These are phyloP conservation scores for Sideroxylon spinosum DNA, from an alignment of 179 eudicot species.

Conservation along the genomic window DNA sequence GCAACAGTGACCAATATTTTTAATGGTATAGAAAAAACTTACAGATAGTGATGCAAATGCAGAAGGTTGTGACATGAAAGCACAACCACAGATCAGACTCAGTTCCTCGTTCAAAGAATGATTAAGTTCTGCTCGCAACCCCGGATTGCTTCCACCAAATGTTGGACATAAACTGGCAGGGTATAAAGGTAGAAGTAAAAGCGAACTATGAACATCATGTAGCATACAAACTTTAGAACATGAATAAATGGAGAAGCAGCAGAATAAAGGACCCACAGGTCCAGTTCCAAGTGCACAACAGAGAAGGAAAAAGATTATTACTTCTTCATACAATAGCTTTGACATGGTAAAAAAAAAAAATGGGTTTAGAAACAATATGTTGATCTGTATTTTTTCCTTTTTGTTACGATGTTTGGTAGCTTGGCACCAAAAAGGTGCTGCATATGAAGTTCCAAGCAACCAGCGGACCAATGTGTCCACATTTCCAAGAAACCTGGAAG, in stretches of 20 bases:
- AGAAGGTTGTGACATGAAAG: constrained; percentile 51
- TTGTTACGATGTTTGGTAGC: not conserved
- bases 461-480: not conserved
- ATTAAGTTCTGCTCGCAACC: constrained; percentile 66
- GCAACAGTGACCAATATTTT: not conserved
- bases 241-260: not conserved
- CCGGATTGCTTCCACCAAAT: constrained; percentile 87
- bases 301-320: not conserved
- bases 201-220: constrained; percentile 1
- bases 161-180: constrained; percentile 68
- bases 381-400: not conserved
- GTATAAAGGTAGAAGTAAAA: not conserved
- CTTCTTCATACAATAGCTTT: not conserved
- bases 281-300: not conserved
- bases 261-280: not conserved
- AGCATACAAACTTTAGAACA: constrained; percentile 1
- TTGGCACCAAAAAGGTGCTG: constrained; percentile 9
- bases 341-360: not conserved
- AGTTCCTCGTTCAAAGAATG: constrained; percentile 75
- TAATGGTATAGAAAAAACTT: constrained; percentile 26
- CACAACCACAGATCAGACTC: constrained; percentile 71
- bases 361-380: not conserved
- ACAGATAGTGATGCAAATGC: constrained; percentile 86
- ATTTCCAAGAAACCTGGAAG: not conserved
- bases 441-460: not conserved